Evolutionary conservation across 345 rosid species (phyloP).

Genomic region (Mercurialis annua): DNA sequence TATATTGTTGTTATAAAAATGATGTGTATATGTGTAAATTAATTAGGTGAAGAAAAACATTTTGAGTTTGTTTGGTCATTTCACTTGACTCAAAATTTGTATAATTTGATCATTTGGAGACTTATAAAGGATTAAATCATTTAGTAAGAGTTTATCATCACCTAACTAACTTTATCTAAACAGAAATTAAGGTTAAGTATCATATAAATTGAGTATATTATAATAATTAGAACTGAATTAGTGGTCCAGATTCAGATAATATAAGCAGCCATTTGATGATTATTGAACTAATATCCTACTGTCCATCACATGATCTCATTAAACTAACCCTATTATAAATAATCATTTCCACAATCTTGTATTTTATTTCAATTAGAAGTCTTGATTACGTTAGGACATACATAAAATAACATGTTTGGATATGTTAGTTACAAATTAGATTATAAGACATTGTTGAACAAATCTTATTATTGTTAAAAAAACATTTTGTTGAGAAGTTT

Average conservation of each 20-base stretch:
- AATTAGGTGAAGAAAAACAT: neutral
- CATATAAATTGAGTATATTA: neutral
- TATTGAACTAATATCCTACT: neutral
- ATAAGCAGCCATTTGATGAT: neutral
- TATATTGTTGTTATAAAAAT: too few relatives aligned
- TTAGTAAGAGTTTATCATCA: too few relatives aligned
- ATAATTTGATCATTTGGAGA: neutral
- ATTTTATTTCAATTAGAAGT: too few relatives aligned
- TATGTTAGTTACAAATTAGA: too few relatives aligned
- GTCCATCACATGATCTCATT: neutral
- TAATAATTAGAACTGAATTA: too few relatives aligned
- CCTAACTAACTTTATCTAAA: neutral
- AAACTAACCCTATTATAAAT: too few relatives aligned
- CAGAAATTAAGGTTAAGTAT: neutral
- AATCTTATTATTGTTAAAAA: too few relatives aligned
- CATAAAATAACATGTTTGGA: too few relatives aligned
- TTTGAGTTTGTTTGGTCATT: neutral
- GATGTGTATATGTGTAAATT: too few relatives aligned
- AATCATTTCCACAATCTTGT: neutral
- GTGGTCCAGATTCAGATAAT: conserved; percentile 1
- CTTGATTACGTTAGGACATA: too few relatives aligned
- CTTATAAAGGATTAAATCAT: neutral
- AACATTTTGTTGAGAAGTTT: too few relatives aligned
- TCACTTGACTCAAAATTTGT: neutral
- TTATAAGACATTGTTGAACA: too few relatives aligned